Evolutionary conservation across 192 early-diverging fungal genomes (phyloP).

Genomic region (Radiomyces spectabilis): DNA sequence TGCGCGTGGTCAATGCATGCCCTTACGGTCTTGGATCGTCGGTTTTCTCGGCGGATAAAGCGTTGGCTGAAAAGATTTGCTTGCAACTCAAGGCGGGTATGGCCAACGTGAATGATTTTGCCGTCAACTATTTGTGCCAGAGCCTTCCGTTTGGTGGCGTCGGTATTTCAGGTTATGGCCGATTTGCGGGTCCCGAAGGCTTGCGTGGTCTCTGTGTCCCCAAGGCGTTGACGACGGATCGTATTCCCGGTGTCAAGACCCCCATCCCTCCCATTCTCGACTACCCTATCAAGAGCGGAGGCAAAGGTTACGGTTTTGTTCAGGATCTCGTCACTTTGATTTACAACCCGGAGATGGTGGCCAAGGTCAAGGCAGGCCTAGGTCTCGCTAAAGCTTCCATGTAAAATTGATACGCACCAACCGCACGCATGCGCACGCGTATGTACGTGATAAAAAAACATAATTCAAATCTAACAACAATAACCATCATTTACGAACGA

Average conservation of each 20-base stretch:
- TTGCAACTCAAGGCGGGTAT: constrained; percentile 62
- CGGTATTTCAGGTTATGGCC: constrained; percentile 68
- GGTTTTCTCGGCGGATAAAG: constrained; percentile 68
- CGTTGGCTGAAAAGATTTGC: constrained; percentile 52
- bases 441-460: too few relatives aligned
- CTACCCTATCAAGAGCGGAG: constrained; percentile 57
- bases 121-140: constrained; percentile 78
- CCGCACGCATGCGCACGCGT: too few relatives aligned
- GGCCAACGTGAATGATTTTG: constrained; percentile 86
- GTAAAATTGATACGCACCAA: too few relatives aligned
- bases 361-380: constrained; percentile 41
- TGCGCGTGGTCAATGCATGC: constrained; percentile 59
- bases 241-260: constrained; percentile 65
- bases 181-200: constrained; percentile 65
- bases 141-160: constrained; percentile 79
- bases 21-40: constrained; percentile 72
- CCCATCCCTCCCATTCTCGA: constrained; percentile 69
- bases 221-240: constrained; percentile 64
- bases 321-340: constrained; percentile 45
- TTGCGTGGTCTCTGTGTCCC: constrained; percentile 62
- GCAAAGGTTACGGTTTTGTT: constrained; percentile 48
- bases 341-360: constrained; percentile 40
- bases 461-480: too few relatives aligned
- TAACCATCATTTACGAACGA: too few relatives aligned
- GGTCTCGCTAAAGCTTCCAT: constrained; percentile 45